Conservation (phyloP, 306 rosid species). For the Corylus heterophylla region DNA sequence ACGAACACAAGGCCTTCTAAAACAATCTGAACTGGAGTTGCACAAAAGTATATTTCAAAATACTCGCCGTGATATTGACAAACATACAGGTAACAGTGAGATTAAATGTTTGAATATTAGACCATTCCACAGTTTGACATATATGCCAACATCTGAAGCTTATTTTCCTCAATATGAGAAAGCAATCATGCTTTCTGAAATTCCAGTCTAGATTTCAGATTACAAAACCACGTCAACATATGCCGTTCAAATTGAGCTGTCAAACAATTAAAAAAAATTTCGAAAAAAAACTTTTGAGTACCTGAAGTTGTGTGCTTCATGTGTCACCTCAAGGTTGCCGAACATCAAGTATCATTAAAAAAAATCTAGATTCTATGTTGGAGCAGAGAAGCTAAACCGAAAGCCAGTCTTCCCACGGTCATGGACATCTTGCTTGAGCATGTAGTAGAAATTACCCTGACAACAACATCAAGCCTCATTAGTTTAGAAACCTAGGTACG, state of each 20-base stretch:
- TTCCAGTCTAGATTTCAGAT: constrained; percentile 36
- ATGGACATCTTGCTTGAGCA: constrained; percentile 66
- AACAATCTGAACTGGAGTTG: background rate
- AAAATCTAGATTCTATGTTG: constrained; percentile 46
- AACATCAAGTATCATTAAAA: constrained; percentile 14
- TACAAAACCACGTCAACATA: constrained; percentile 12
- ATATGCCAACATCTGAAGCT: constrained; percentile 28
- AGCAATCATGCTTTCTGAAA: constrained; percentile 35
- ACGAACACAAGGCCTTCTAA: background rate
- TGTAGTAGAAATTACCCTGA: constrained; percentile 81
- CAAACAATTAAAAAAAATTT: constrained; percentile 4
- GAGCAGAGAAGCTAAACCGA: constrained; percentile 91
- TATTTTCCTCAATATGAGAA: constrained; percentile 30
- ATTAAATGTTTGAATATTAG: background rate
- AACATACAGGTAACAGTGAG: background rate
- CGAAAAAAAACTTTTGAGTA: constrained; percentile 27
- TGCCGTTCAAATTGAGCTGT: constrained; percentile 11
- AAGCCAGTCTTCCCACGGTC: constrained; percentile 91
- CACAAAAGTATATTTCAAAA: background rate
- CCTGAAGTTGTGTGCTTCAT: constrained; percentile 16
- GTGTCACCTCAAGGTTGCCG: constrained; percentile 15
- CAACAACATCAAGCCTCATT: constrained; percentile 34
- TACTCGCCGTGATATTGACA: background rate
- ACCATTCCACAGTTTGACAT: constrained; percentile 8
- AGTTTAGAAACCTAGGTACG: constrained; percentile 14